These are phyloP conservation scores for Boletellus emodensis DNA, from an alignment of 768 basidiomycete species.

Conservation along the genomic window DNA sequence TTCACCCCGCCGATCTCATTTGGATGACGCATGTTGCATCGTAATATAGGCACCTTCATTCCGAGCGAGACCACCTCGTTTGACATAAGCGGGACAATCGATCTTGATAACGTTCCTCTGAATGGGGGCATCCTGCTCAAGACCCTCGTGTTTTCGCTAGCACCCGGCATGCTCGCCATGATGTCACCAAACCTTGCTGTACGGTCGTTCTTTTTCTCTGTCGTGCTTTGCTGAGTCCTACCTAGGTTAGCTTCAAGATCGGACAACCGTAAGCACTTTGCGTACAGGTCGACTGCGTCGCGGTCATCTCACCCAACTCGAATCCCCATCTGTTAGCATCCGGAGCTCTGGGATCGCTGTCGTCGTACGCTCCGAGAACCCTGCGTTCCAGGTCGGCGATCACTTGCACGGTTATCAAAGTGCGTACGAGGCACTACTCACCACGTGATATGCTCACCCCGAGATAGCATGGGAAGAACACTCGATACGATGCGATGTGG, in stretches of 20 bases:
- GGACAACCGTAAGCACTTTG: conserved; percentile 3
- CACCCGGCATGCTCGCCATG: conserved; percentile 41
- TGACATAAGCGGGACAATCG: not conserved
- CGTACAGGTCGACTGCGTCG: too few relatives aligned
- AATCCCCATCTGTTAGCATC: not conserved
- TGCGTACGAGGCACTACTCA: not conserved
- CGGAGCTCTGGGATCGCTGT: not conserved
- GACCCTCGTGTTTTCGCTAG: conserved; percentile 44
- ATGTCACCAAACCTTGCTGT: conserved; percentile 29
- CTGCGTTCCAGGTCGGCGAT: conserved; percentile 36
- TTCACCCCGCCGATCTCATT: not conserved
- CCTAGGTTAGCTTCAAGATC: conserved; percentile 2
- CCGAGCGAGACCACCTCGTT: not conserved
- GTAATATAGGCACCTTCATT: not conserved
- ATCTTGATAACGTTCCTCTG: conserved; percentile 26
- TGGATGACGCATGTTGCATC: too few relatives aligned
- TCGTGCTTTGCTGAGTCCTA: not conserved
- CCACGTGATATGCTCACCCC: conserved; percentile 13
- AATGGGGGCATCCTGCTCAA: conserved; percentile 32
- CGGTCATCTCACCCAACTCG: not conserved
- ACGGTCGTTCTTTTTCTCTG: not conserved
- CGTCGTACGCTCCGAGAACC: conserved; percentile 46
- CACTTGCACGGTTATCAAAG: conserved; percentile 20
- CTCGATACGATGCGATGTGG: not conserved
- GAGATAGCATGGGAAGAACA: conserved; percentile 16